These are phyloP conservation scores for Cajanus cajan DNA, from an alignment of 306 rosid genomes.

Conservation along the genomic window DNA sequence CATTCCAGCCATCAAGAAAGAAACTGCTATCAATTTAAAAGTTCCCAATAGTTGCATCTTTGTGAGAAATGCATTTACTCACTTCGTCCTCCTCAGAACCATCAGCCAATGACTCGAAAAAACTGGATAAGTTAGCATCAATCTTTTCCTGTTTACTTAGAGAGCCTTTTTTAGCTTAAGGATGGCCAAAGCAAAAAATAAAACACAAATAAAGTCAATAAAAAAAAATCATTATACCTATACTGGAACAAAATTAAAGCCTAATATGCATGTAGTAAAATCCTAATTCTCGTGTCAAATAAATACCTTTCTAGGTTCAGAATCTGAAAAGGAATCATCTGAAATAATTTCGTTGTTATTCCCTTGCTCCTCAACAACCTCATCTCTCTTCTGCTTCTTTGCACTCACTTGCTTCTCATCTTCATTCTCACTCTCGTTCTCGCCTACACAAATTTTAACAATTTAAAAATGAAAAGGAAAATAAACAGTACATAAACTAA, in stretches of 20 bases:
- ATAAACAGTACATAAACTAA: not conserved
- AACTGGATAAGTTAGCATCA: not conserved
- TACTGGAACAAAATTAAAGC: not conserved
- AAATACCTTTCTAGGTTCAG: conserved; percentile 49
- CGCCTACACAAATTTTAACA: conserved; percentile 39
- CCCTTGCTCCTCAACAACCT: conserved; percentile 43
- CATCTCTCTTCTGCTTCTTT: conserved; percentile 65
- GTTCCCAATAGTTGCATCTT: not conserved
- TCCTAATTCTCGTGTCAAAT: not conserved
- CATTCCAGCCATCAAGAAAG: not conserved
- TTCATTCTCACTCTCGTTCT: conserved; percentile 57
- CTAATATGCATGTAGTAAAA: not conserved
- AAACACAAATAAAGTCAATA: not conserved
- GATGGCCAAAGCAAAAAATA: not conserved
- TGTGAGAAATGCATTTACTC: not conserved
- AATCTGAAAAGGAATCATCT: conserved; percentile 41
- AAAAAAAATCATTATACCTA: not conserved
- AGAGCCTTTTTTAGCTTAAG: not conserved
- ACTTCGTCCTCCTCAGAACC: not conserved
- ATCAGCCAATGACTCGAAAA: not conserved
- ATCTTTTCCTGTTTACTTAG: not conserved
- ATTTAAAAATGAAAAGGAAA: not conserved
- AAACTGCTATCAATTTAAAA: not conserved
- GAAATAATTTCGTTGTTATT: conserved; percentile 45
- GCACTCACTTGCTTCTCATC: conserved; percentile 41